Evolutionary conservation across 768 basidiomycete genomes (phyloP).

Genomic region (Amanita brunnescens): DNA sequence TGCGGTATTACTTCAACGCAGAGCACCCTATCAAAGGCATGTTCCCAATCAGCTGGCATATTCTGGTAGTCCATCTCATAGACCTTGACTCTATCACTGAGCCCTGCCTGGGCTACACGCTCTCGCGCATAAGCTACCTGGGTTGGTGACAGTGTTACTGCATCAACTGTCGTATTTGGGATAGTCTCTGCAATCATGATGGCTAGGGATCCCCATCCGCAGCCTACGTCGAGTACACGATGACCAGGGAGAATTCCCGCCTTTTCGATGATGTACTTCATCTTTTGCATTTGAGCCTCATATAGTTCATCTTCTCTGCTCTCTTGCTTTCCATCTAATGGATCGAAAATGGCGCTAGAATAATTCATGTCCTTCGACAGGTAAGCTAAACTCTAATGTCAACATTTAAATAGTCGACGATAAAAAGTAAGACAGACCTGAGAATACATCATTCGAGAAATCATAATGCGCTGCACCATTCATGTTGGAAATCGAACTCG

Average conservation of each 20-base stretch:
- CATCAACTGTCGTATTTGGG: constrained; percentile 44
- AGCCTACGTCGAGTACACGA: constrained; percentile 55
- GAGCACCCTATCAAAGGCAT: constrained; percentile 58
- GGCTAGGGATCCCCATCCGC: constrained; percentile 70
- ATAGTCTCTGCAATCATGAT: constrained; percentile 49
- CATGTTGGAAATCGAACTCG: constrained; percentile 54
- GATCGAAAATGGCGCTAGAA: constrained; percentile 61
- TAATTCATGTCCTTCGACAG: constrained; percentile 71
- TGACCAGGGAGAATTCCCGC: constrained; percentile 33
- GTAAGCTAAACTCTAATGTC: constrained; percentile 29
- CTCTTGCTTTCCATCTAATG: constrained; percentile 44
- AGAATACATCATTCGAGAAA: constrained; percentile 70
- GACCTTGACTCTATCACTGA: constrained; percentile 45
- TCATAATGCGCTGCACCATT: constrained; percentile 76
- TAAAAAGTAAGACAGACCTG: constrained; percentile 26
- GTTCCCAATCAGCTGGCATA: constrained; percentile 56
- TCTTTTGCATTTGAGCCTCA: not conserved
- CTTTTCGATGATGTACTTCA: not conserved
- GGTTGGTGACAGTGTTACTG: constrained; percentile 61
- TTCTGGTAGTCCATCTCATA: constrained; percentile 72
- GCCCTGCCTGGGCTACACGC: constrained; percentile 43
- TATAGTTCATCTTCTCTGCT: not conserved
- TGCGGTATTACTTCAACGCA: constrained; percentile 77
- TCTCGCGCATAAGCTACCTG: constrained; percentile 52
- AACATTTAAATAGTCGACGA: not conserved